Base-by-base conservation (phyloP, 306 rosid species). In the Pyrus betulifolia region DNA sequence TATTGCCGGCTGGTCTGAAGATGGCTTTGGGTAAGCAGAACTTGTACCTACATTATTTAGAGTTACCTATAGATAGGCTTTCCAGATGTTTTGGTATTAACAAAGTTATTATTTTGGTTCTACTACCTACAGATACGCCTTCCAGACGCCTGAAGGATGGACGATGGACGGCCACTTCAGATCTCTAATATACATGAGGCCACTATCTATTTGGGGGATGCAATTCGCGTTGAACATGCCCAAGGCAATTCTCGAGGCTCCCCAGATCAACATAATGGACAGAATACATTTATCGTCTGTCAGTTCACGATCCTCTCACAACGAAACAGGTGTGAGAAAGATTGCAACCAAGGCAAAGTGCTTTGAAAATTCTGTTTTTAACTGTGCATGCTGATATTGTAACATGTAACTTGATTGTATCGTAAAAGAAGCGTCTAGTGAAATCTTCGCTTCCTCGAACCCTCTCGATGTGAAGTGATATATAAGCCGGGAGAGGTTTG, bases 101-200 rank as follows among this genome's bases (percentile, higher is more conserved):
- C 22, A 35, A 15, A 45, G 21, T 23, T 58, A 22, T n/a, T 14
- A 1, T 35, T 14, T 17, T 2, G 22, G 11, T 57, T 79, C 60
- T 76, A 54, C 60, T 19, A 38, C 55, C 11, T 74, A 44, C 83
- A 95, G 99, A 72, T 95, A 92, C 83, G 90, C 92, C 89, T 95
- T 95, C 84, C 99, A 95, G 85, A 92, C 97, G 35, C 99, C 99
- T 3, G 99, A 92, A 87, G 99, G 84, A 62, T 95, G 96, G 90
- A 84, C 99, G n/a, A 82, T 82, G 22, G 97, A 90, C 18, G 99
- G 97, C 68, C 92, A 90, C 86, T 95, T 86, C 81, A 81, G 99
- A 63, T 95, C 99, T 4, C 97, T 95, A 38, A 85, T 92, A 60
- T 95, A 92, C 51, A 95, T 95, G 99, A 89, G 99, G 84, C 99